phyloP scores from a whole-genome alignment of 208 protist species.

The Trypanosoma grayi region DNA sequence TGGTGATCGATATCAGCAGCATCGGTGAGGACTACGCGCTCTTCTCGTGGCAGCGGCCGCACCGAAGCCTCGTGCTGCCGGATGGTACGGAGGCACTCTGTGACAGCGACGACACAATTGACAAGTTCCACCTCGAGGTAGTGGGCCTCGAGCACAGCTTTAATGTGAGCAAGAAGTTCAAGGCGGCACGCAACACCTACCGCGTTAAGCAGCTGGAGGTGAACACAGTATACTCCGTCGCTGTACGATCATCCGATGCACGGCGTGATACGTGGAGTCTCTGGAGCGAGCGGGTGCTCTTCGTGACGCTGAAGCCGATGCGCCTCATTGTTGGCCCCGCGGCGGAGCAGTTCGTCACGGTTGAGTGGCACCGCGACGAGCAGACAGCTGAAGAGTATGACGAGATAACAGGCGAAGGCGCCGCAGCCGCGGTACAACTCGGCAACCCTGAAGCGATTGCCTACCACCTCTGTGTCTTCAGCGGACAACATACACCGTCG shows the following conservation, averaged over 20 bases:
- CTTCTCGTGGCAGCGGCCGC: slow-evolving; percentile 67
- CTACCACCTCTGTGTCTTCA: slow-evolving; percentile 86
- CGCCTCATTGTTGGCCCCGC: slow-evolving; percentile 36
- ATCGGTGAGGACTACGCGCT: slow-evolving; percentile 85
- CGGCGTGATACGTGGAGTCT: slow-evolving; percentile 47
- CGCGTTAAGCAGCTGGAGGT: slow-evolving; percentile 72
- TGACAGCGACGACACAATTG: slow-evolving; percentile 40
- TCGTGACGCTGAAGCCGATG: slow-evolving; percentile 85
- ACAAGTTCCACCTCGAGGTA: slow-evolving; percentile 84
- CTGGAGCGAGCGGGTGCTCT: slow-evolving; percentile 70
- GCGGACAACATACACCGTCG: slow-evolving; percentile 60
- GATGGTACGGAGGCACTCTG: slow-evolving; percentile 60
- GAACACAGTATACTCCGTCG: slow-evolving; percentile 72
- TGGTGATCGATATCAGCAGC: slow-evolving; percentile 51
- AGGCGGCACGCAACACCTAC: slow-evolving; percentile 63
- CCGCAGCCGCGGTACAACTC: slow-evolving; percentile 31
- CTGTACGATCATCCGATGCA: slow-evolving; percentile 64
- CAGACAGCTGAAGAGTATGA: slow-evolving; percentile 66
- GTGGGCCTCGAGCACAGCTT: slow-evolving; percentile 56
- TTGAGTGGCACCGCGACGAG: slow-evolving; percentile 69
- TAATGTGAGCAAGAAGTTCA: slow-evolving; percentile 75
- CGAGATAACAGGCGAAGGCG: slow-evolving; percentile 30
- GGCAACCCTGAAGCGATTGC: slow-evolving; percentile 66
- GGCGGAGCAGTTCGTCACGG: slow-evolving; percentile 76
- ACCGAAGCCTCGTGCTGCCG: slow-evolving; percentile 44